phyloP scores from a whole-genome alignment of 1,284 basidiomycete genomes.

The Xanthoconium separans region DNA sequence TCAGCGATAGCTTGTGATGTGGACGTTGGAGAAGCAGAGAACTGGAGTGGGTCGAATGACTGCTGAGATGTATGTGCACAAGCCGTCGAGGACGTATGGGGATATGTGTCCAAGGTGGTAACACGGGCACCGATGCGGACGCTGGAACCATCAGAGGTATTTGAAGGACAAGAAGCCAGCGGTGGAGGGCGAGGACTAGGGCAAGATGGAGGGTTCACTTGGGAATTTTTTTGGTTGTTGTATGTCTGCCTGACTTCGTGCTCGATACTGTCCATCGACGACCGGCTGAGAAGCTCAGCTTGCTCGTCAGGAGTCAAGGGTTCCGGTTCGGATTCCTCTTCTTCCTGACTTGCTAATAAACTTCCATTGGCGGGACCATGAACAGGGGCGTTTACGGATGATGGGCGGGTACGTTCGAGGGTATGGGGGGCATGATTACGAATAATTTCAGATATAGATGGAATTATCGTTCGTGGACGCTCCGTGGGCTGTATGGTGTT shows the following conservation, averaged over 20 bases:
- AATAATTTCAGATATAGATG: constrained; percentile 84
- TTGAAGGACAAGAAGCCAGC: constrained; percentile 25
- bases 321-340: constrained; percentile 51
- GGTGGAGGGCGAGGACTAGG: constrained; percentile 24
- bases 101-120: constrained; percentile 18
- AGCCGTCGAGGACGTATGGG: constrained; percentile 40
- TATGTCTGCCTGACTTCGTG: constrained; percentile 74
- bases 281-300: constrained; percentile 63
- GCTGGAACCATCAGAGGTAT: constrained; percentile 30
- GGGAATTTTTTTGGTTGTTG: constrained; percentile 53
- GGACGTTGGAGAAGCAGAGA: constrained; percentile 44
- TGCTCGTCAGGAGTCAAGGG: constrained; percentile 53
- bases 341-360: constrained; percentile 39
- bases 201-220: constrained; percentile 36
- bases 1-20: constrained; percentile 73
- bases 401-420: constrained; percentile 44
- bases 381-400: constrained; percentile 45
- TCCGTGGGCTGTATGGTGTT: constrained; percentile 22
- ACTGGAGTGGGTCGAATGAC: constrained; percentile 44
- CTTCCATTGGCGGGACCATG: constrained; percentile 49
- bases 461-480: constrained; percentile 46
- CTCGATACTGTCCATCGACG: constrained; percentile 80
- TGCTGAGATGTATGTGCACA: constrained; percentile 45
- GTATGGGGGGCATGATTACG: constrained; percentile 64
- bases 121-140: constrained; percentile 18